A percentile compares a stretch with the other conserved stretches of the same genome.
These are phyloP conservation scores for Bodo saltans DNA, from an alignment of 78 protist genomes.

Conservation along the genomic window DNA sequence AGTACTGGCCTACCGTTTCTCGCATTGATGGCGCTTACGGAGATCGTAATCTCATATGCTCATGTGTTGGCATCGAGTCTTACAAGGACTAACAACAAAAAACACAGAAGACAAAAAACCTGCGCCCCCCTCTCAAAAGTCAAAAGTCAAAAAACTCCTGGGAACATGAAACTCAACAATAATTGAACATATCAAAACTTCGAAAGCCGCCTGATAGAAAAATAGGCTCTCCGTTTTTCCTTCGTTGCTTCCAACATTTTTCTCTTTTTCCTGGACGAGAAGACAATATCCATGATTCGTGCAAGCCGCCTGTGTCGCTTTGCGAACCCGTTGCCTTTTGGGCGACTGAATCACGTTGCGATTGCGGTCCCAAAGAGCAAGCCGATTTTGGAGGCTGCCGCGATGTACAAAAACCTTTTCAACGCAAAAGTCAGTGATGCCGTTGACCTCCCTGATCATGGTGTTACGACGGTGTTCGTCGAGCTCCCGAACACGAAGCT, in stretches of 20 bases:
- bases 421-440: slow-evolving; percentile 76
- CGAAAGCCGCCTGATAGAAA: too few relatives aligned
- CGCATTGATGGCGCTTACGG: slow-evolving; percentile 74
- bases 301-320: not conserved
- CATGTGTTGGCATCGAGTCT: too few relatives aligned
- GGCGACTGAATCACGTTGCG: slow-evolving; percentile 87
- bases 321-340: slow-evolving; percentile 37
- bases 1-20: slow-evolving; percentile 50
- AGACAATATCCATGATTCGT: not conserved
- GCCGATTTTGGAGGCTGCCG: slow-evolving; percentile 24
- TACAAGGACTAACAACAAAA: too few relatives aligned
- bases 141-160: too few relatives aligned
- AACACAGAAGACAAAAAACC: too few relatives aligned
- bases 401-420: slow-evolving; percentile 60
- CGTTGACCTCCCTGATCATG: slow-evolving; percentile 76
- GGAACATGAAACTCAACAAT: too few relatives aligned
- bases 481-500: slow-evolving; percentile 72
- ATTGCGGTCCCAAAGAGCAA: slow-evolving; percentile 80
- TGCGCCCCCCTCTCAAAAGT: too few relatives aligned
- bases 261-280: too few relatives aligned
- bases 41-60: slow-evolving; percentile 74
- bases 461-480: slow-evolving; percentile 85
- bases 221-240: too few relatives aligned
- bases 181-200: too few relatives aligned
- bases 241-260: too few relatives aligned